Base-by-base conservation (phyloP, 139 green algal species). In the Picocystis salinarum region DNA sequence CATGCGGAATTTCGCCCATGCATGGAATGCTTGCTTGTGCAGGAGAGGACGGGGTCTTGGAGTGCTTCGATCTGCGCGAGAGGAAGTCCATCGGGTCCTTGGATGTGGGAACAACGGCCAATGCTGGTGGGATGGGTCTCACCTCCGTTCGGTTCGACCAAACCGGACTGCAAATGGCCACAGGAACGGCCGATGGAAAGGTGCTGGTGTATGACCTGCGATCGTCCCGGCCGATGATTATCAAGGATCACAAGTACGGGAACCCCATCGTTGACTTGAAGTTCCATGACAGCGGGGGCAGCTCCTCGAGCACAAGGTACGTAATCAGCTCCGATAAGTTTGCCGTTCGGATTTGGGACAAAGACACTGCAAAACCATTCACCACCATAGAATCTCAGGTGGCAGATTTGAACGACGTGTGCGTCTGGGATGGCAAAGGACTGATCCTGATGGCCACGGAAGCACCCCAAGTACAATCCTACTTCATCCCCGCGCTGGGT, bases 221-320 rank as follows among this genome's bases (percentile, higher is more conserved):
- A 25, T 61, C 37, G 9, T 64, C 63, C 12, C 33, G 52, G 12
- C 83, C 88, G 9, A 46, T 89, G 42, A 19, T 77, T 1, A 63
- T 80, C 3, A 95, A 94, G 59, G 88, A 99, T 58, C 88, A 96
- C 67, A 91, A 93, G 82, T 95, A 92, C 30, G 80, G 68, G 37
- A 49, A 55, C 4, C 62, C 46, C 19, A 95, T 98, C 33, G 39
- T 76, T 22, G 80, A 93, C 75, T 80, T 96, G 65, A 91, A 93
- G 50, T 97, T 83, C 58, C 80, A 92, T 47, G 28, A 37, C 7
- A 33, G 42, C 3, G 28, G 50, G 4, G 39, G 29, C n/a, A 45
- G 47, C 4, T 22, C 40, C 26, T 50, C 37, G 24, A 13, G 39
- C 13, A 45, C 23, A 6, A 23, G 24, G 37, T 39, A 64, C 53